Percentiles rank a stretch among this genome's conserved stretches.
These are phyloP conservation scores for Fragosphaeria purpurea DNA, from an alignment of 2,329 filamentous ascomycete genomes.

Conservation along the genomic window DNA sequence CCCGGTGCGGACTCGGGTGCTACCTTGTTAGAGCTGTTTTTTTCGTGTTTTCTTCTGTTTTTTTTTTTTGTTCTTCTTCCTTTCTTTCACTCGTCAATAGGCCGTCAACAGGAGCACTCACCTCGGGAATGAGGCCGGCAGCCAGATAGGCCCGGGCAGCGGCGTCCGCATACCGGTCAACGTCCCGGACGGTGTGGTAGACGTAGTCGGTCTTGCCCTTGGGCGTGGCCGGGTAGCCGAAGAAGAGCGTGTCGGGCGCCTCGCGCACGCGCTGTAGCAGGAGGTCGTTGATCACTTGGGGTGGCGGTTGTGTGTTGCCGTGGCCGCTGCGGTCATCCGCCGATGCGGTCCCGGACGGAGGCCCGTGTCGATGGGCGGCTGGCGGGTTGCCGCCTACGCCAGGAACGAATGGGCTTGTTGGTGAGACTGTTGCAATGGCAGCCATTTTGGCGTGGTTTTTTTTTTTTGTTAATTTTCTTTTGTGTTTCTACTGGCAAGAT, in stretches of 20 bases:
- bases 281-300: conserved; percentile 1
- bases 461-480: no score
- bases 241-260: not conserved
- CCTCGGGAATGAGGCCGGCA: not conserved
- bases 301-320: not conserved
- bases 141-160: conserved; percentile 1
- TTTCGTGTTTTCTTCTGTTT: no score
- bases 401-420: no score
- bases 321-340: no score
- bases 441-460: no score
- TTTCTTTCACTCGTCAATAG: no score
- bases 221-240: conserved; percentile 3
- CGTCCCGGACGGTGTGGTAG: conserved; percentile 1
- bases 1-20: not conserved
- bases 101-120: not conserved
- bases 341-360: no score
- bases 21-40: conserved; percentile 8
- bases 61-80: no score
- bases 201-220: conserved; percentile 6
- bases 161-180: conserved; percentile 3
- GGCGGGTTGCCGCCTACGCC: no score
- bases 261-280: not conserved
- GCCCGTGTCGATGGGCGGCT: no score
- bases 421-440: no score
- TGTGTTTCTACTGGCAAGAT: no score